These are phyloP conservation scores for Fusarium sp. DNA, from an alignment of 2,329 filamentous ascomycete species.

Conservation along the genomic window DNA sequence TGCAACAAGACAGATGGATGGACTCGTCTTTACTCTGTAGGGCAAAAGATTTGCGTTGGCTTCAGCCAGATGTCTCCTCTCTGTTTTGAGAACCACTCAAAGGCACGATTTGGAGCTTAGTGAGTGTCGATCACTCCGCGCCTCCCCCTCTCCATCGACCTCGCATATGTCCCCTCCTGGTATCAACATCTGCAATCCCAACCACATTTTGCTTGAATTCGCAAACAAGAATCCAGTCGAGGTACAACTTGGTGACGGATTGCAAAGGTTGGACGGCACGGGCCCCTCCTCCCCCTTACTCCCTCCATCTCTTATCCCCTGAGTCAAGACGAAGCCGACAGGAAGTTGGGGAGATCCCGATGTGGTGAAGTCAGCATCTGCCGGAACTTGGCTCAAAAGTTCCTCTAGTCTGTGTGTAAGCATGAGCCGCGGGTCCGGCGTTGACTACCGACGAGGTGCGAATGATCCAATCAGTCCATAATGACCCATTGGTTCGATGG, in stretches of 20 bases:
- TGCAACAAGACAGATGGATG: conserved; percentile 27
- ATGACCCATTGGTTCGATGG: conserved; percentile 12
- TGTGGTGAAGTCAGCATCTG: conserved; percentile 36
- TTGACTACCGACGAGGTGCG: conserved; percentile 26
- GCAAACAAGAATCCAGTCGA: conserved; percentile 14
- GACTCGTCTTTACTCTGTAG: conserved; percentile 17
- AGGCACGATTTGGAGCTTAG: conserved; percentile 30
- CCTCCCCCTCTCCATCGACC: conserved; percentile 19
- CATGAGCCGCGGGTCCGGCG: conserved; percentile 36
- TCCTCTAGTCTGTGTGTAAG: conserved; percentile 23
- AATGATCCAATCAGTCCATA: conserved; percentile 19
- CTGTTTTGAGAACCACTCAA: conserved; percentile 21
- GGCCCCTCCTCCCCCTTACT: conserved; percentile 12
- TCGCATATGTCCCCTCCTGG: conserved; percentile 10
- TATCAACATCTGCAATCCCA: conserved; percentile 18
- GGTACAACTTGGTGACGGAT: conserved; percentile 14
- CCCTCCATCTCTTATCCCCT: conserved; percentile 21
- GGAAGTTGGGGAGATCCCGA: conserved; percentile 18
- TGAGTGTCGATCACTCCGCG: conserved; percentile 38
- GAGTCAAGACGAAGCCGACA: conserved; percentile 24
- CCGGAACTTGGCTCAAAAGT: conserved; percentile 38
- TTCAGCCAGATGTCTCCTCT: conserved; percentile 17
- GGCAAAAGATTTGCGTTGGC: conserved; percentile 29
- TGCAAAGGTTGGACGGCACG: conserved; percentile 21
- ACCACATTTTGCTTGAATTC: conserved; percentile 6